phyloP scores from a whole-genome alignment of 225 moss, liverwort and hornwort species.

The Marchantia paleacea region DNA sequence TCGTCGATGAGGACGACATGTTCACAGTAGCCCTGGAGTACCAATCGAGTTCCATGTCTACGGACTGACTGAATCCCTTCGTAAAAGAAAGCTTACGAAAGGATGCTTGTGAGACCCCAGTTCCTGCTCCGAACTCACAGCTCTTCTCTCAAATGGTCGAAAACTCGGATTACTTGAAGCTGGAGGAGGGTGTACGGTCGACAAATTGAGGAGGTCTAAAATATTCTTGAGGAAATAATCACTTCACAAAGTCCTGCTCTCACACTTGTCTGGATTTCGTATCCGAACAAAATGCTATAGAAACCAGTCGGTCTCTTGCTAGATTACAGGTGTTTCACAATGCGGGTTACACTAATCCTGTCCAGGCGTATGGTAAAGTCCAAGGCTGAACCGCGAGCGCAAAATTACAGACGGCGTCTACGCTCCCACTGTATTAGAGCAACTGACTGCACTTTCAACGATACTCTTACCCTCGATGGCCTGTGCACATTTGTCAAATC shows the following conservation, averaged over 20 bases:
- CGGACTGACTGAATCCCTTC: neutral
- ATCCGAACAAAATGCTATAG: neutral
- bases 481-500: neutral
- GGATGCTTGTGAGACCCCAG: neutral
- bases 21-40: conserved; percentile 3
- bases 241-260: neutral
- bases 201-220: neutral
- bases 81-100: neutral
- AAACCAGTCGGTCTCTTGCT: neutral
- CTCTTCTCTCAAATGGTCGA: too few relatives aligned
- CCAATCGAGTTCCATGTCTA: conserved; percentile 15
- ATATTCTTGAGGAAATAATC: too few relatives aligned
- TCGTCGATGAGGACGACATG: neutral
- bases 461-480: neutral
- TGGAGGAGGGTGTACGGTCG: neutral
- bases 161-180: too few relatives aligned
- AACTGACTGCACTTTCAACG: neutral
- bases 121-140: neutral
- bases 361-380: neutral
- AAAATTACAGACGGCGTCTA: neutral
- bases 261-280: neutral
- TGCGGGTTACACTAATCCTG: neutral
- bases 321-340: neutral
- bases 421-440: neutral
- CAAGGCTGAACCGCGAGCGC: too few relatives aligned